Base-by-base conservation (phyloP, 805 yeast species). In the Tetrapisispora pingtungensis region DNA sequence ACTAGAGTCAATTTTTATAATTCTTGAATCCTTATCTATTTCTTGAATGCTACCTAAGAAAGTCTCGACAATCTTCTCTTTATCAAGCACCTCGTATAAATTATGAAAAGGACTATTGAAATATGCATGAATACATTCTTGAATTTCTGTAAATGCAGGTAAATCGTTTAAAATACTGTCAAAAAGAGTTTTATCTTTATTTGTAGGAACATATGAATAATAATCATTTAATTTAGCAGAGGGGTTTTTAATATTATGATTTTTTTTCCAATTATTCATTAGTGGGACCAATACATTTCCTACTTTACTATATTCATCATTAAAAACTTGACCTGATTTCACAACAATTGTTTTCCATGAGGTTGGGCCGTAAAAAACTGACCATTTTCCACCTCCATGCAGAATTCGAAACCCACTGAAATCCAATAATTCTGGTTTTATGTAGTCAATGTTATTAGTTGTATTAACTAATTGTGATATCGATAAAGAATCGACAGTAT, bases 301-400 rank as follows among this genome's bases (percentile, higher is more conserved):
- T 2, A 54, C 26, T 19, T 49, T 53, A 14, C 42, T 46, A 36
- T 56, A 50, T 41, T 56, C 58, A 3, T 46, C 41, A 27, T 49
- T 47, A 31, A 52, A 52, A 17, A 50, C 45, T 18, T 49, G 48
- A 7, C 49, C 52, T 19, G 55, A 52, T 10, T 46, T 41, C 1
- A 49, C 43, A 30, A 58, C 41, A 27, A 51, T 40, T 2, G 57
- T 52, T 41, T 56, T 49, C 52, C 58, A 50, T 4, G 64, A 54
- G 0, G 66, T 59, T 10, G 62, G 56, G 1, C 66, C 66, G 46
- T 54, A 59, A 15, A 49, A 45, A 28, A 37, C 17, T 7, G 40
- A 37, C 32, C 32, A 37, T 10, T 27, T 26, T 4, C 18, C 46
- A 1, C 48, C 53, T 17, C 46, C 47, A 12, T 36, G 30, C 7